phyloP scores from a whole-genome alignment of 768 basidiomycete species.

The Antrodiella citrinella region DNA sequence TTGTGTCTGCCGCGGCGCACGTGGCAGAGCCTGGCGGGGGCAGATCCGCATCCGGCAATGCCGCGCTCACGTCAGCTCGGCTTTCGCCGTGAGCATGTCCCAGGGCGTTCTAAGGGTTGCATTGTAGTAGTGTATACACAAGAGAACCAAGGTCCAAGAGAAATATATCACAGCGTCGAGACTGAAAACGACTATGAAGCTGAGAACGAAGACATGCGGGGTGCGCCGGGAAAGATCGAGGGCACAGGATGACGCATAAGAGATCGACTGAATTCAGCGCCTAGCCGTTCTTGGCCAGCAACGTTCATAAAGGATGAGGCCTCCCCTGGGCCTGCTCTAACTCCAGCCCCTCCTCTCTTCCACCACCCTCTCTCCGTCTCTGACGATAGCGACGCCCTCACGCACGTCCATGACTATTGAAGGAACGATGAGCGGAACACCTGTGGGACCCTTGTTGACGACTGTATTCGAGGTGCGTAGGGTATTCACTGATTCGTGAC shows the following conservation, averaged over 20 bases:
- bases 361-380: not conserved
- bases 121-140: no score
- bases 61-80: no score
- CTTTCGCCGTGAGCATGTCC: not conserved
- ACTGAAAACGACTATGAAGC: no score
- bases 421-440: constrained; percentile 19
- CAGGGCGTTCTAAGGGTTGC: not conserved
- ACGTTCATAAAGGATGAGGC: not conserved
- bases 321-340: not conserved
- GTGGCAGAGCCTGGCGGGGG: not conserved
- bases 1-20: not conserved
- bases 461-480: constrained; percentile 50
- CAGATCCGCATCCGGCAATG: not conserved
- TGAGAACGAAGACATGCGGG: no score
- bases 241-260: no score
- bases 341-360: not conserved
- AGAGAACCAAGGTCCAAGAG: no score
- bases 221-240: no score
- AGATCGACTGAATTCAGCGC: no score
- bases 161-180: no score
- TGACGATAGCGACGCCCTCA: not conserved
- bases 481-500: not conserved
- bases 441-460: constrained; percentile 38
- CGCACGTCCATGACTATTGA: no score
- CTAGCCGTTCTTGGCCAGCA: not conserved